A percentile compares a stretch with the other conserved stretches of the same genome.
Conservation (phyloP, 169 alveolate species). For the Plasmodium malariae region DNA sequence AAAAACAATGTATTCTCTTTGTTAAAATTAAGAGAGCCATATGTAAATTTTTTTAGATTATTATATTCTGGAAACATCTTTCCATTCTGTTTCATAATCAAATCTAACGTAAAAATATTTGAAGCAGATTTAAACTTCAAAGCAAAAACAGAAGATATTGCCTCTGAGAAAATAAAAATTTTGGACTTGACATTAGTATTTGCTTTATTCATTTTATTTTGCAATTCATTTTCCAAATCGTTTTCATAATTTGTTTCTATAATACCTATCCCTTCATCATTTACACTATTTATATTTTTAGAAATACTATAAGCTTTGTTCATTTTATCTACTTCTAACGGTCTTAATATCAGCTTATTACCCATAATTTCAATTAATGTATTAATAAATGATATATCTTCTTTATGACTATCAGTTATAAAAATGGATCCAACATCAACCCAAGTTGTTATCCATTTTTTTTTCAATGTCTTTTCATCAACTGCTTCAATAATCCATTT, state of each 20-base stretch:
- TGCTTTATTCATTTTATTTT: slow-evolving; percentile 2
- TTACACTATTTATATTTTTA: slow-evolving; percentile 13
- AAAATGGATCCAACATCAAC: slow-evolving; percentile 74
- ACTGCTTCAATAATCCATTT: slow-evolving; percentile 75
- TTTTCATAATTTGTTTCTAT: neutral
- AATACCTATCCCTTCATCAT: slow-evolving; percentile 2
- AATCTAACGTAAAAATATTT: slow-evolving; percentile 56
- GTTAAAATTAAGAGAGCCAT: slow-evolving; percentile 28
- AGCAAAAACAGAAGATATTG: slow-evolving; percentile 65
- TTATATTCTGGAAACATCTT: slow-evolving; percentile 32
- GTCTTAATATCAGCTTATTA: slow-evolving; percentile 45
- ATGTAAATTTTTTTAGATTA: slow-evolving; percentile 20
- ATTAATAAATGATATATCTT: slow-evolving; percentile 42
- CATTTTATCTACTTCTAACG: slow-evolving; percentile 52
- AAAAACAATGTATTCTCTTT: slow-evolving; percentile 28
- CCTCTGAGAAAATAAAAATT: slow-evolving; percentile 69
- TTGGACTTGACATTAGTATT: slow-evolving; percentile 49
- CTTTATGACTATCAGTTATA: slow-evolving; percentile 37
- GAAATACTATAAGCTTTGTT: slow-evolving; percentile 13
- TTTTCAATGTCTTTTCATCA: slow-evolving; percentile 52
- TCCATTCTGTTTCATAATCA: slow-evolving; percentile 46
- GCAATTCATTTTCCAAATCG: neutral
- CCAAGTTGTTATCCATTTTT: slow-evolving; percentile 75
- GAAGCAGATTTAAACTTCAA: slow-evolving; percentile 32
- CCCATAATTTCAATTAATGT: slow-evolving; percentile 64